Evolutionary conservation across 1,284 basidiomycete genomes (phyloP), one percentile per base, ranked within the genome.

Genomic region (Microbotryum lychnidis-dioicae): DNA sequence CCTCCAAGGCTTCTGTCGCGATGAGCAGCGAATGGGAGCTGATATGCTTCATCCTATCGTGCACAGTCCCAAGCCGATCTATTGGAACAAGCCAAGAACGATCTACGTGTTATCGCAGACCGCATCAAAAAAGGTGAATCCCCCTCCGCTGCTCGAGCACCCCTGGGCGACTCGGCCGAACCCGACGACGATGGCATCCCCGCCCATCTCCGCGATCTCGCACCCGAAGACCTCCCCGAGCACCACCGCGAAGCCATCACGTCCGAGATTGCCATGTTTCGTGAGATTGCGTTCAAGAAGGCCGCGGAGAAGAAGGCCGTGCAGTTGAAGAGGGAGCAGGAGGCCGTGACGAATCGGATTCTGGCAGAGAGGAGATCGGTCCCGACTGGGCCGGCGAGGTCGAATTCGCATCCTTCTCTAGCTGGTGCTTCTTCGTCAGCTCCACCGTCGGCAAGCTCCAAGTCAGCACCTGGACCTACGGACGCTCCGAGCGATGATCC

Each of bases 151-250:
- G 37, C 49, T 20, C 45, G 57, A 49, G 46, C 60, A 29, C 18
- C 54, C 48, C 21, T 16, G n/a, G 57, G 50, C 58, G 58, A 44
- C 25, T 21, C 29, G 27, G n/a, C 37, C 10, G 46, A 42, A 12
- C 25, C 27, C 46, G 42, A 53, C 52, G 52, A 51, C 12, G 31
- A 53, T 9, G 25, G 47, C 29, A 50, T 68, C 44, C 58, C 69
- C 7, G 46, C 60, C 2, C 72, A 73, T 58, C 60, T 74, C 10
- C 66, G 69, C 33, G 73, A 74, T 59, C 62, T 74, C 45, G 70
- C 65, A 3, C 70, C 72, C 18, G 69, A 72, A 21, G 73, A 74
- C 52, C 57, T 74, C 14, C 73, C 73, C 18, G 73, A 74, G 51
- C 61, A 65, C 29, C 67, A 65, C 4, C 64, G 73, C 44, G 64